These are phyloP conservation scores for Eleusine coracana DNA, from an alignment of 176 grass and related monocot species.

Conservation along the genomic window DNA sequence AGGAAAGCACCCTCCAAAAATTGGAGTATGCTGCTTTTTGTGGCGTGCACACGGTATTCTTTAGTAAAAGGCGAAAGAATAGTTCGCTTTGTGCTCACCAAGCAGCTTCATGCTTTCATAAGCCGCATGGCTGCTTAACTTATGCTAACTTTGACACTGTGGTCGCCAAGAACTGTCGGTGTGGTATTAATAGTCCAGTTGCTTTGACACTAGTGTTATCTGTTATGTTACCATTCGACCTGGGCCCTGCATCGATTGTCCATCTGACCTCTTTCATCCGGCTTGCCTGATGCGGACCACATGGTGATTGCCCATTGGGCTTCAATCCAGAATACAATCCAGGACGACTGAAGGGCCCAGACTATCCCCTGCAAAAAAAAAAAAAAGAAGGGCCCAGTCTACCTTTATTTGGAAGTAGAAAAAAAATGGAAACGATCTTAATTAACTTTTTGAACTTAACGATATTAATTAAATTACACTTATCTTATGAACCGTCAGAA, in stretches of 20 bases:
- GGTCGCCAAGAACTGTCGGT: background rate
- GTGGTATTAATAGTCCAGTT: background rate
- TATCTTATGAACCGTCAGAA: no score
- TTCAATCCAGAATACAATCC: background rate
- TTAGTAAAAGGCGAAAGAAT: constrained; percentile 78
- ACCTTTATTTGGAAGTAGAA: no score
- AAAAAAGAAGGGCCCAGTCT: no score
- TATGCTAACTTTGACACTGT: background rate
- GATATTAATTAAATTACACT: no score
- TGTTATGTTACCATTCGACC: background rate
- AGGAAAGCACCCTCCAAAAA: constrained; percentile 16
- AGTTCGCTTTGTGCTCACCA: constrained; percentile 58
- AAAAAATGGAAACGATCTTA: no score
- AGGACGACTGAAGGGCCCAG: no score
- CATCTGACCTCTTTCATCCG: background rate
- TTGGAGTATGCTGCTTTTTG: constrained; percentile 18
- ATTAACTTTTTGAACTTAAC: no score
- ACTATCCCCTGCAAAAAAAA: no score
- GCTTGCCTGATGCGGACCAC: background rate
- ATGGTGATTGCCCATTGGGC: background rate
- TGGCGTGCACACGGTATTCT: constrained; percentile 59
- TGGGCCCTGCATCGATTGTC: background rate
- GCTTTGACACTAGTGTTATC: background rate
- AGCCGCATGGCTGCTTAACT: background rate
- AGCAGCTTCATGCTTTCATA: constrained; percentile 24